Conservation (phyloP, 2,329 filamentous ascomycete species). For the Botrytis sinoallii region DNA sequence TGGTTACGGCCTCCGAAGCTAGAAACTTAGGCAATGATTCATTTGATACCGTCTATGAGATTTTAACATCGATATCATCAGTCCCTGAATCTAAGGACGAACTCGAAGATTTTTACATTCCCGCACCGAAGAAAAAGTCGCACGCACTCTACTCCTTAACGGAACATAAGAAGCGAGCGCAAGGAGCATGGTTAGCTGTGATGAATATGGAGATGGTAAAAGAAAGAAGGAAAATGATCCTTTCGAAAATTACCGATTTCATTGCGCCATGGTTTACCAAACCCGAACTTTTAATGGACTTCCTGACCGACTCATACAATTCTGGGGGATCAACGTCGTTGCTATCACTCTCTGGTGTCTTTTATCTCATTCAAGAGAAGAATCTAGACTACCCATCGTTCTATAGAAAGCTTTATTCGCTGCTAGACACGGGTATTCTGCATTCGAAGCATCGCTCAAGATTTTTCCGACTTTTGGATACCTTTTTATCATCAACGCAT, state of each 20-base stretch:
- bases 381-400: constrained; percentile 97
- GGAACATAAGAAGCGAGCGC: constrained; percentile 74
- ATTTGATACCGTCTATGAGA: constrained; percentile 56
- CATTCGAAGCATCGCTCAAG: constrained; percentile 92
- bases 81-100: constrained; percentile 66
- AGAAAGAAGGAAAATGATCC: constrained; percentile 73
- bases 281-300: constrained; percentile 90
- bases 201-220: constrained; percentile 65
- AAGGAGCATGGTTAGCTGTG: constrained; percentile 82
- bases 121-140: constrained; percentile 62
- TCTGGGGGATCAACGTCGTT: constrained; percentile 82
- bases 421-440: constrained; percentile 79
- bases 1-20: constrained; percentile 36
- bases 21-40: constrained; percentile 35
- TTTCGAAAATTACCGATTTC: constrained; percentile 70
- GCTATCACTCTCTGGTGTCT: constrained; percentile 86
- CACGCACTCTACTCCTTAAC: constrained; percentile 62
- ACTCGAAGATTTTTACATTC: constrained; percentile 65
- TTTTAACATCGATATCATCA: constrained; percentile 66
- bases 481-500: constrained; percentile 87
- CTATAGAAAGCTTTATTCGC: constrained; percentile 88
- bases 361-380: constrained; percentile 87
- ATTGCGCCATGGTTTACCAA: constrained; percentile 89
- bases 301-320: constrained; percentile 91
- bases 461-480: constrained; percentile 89